Conservation (phyloP, 768 basidiomycete genomes). For the Russula sp. region DNA sequence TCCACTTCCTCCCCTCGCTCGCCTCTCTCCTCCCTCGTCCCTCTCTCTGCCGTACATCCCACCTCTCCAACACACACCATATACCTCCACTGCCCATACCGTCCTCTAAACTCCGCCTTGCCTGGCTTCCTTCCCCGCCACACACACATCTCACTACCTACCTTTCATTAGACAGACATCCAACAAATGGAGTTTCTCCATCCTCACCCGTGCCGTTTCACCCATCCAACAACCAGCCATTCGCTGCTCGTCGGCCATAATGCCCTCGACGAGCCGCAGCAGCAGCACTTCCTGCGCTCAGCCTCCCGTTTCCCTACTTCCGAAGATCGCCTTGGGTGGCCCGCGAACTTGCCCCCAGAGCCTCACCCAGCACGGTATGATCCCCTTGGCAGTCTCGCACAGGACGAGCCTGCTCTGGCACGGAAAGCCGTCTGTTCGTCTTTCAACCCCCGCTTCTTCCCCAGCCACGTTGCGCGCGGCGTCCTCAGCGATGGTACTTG, state of each 20-base stretch:
- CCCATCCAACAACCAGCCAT: neutral
- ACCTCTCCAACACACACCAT: neutral
- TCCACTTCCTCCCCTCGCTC: conserved; percentile 12
- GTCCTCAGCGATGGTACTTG: conserved; percentile 30
- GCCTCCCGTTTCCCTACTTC: conserved; percentile 19
- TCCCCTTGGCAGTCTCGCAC: conserved; percentile 26
- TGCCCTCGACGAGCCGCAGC: neutral
- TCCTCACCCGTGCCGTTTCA: conserved; percentile 7
- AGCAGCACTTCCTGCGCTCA: no score
- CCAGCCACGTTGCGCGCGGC: conserved; percentile 20
- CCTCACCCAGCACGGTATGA: conserved; percentile 23
- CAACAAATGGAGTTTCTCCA: conserved; percentile 19
- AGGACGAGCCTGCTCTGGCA: conserved; percentile 8
- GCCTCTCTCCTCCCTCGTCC: neutral
- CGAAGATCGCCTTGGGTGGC: conserved; percentile 19
- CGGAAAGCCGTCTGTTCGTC: conserved; percentile 14
- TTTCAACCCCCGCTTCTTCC: conserved; percentile 18
- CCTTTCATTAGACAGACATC: conserved; percentile 11
- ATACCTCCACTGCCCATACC: conserved; percentile 1
- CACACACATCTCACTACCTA: conserved; percentile 17
- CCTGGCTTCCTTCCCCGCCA: conserved; percentile 18
- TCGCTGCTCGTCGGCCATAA: neutral
- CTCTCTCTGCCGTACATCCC: neutral
- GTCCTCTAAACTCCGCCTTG: conserved; percentile 28
- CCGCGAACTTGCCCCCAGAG: no score